A percentile compares a stretch with the other conserved stretches of the same genome.
Evolutionary conservation across 2,329 filamentous ascomycete species (phyloP).

Genomic region (Alternaria sp.): DNA sequence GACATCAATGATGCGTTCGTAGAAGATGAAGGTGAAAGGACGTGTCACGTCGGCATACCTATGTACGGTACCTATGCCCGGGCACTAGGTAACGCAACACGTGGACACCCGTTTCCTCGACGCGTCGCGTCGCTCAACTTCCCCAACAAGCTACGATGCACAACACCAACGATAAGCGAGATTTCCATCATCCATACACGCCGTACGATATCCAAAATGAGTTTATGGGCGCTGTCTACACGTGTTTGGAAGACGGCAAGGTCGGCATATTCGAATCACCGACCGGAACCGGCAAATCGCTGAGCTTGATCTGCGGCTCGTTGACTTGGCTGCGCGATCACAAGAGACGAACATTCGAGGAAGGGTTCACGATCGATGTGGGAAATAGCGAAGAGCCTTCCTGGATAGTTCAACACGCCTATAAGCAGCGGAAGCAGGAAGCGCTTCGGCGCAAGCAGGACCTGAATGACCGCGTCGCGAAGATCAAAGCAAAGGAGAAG

Average conservation of each 20-base stretch:
- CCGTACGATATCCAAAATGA: constrained; percentile 88
- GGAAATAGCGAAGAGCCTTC: constrained; percentile 74
- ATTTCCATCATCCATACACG: constrained; percentile 87
- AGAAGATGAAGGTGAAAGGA: background rate
- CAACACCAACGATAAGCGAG: constrained; percentile 32
- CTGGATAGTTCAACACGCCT: constrained; percentile 83
- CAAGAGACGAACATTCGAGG: constrained; percentile 69
- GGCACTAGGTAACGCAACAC: constrained; percentile 9
- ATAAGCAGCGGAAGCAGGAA: constrained; percentile 71
- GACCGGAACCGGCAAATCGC: constrained; percentile 91
- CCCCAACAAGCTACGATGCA: constrained; percentile 24
- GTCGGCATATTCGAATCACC: constrained; percentile 91
- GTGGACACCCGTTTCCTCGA: constrained; percentile 23
- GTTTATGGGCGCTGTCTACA: constrained; percentile 86
- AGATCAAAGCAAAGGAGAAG: constrained; percentile 68
- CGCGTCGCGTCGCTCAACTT: constrained; percentile 15
- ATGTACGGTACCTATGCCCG: background rate
- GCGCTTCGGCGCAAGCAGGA: constrained; percentile 73
- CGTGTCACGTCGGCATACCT: background rate
- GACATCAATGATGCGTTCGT: too few relatives aligned
- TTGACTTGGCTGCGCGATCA: constrained; percentile 90
- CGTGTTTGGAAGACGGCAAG: constrained; percentile 79
- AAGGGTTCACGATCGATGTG: constrained; percentile 59
- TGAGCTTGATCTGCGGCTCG: constrained; percentile 88
- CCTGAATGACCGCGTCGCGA: constrained; percentile 74